These are phyloP conservation scores for Lichtheimia ornata DNA, from an alignment of 371 early-diverging fungal genomes.

Conservation along the genomic window DNA sequence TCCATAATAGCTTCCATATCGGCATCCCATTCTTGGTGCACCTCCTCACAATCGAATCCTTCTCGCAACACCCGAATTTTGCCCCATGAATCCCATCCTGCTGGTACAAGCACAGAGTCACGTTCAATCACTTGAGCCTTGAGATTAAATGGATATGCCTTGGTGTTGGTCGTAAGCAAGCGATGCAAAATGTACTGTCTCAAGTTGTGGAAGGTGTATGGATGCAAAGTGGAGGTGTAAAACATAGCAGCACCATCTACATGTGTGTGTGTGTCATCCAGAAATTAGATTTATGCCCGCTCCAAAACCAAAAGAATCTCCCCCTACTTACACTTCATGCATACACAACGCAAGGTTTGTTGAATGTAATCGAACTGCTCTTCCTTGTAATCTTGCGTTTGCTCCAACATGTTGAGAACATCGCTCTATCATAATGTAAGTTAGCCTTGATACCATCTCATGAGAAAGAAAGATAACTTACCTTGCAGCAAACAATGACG, in stretches of 20 bases:
- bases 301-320: not conserved
- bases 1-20: slow-evolving; percentile 50
- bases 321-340: slow-evolving; percentile 82
- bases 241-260: slow-evolving; percentile 91
- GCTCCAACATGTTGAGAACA: slow-evolving; percentile 72
- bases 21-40: slow-evolving; percentile 64
- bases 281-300: not conserved
- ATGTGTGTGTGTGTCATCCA: not conserved
- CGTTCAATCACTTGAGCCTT: slow-evolving; percentile 87
- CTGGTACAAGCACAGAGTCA: slow-evolving; percentile 85
- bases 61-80: slow-evolving; percentile 82
- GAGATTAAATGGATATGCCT: slow-evolving; percentile 58
- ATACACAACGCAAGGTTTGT: slow-evolving; percentile 86
- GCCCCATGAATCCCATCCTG: slow-evolving; percentile 94
- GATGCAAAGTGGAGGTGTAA: slow-evolving; percentile 84
- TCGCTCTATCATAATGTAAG: slow-evolving; percentile 67
- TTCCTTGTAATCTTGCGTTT: slow-evolving; percentile 85
- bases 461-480: slow-evolving; percentile 21
- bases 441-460: not conserved
- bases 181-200: slow-evolving; percentile 86
- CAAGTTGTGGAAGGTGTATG: slow-evolving; percentile 74
- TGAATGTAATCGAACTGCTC: slow-evolving; percentile 95
- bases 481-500: slow-evolving; percentile 89
- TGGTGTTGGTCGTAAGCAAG: slow-evolving; percentile 52
- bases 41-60: slow-evolving; percentile 73